Conservation (phyloP, 768 basidiomycete species). For the Chiua virens region DNA sequence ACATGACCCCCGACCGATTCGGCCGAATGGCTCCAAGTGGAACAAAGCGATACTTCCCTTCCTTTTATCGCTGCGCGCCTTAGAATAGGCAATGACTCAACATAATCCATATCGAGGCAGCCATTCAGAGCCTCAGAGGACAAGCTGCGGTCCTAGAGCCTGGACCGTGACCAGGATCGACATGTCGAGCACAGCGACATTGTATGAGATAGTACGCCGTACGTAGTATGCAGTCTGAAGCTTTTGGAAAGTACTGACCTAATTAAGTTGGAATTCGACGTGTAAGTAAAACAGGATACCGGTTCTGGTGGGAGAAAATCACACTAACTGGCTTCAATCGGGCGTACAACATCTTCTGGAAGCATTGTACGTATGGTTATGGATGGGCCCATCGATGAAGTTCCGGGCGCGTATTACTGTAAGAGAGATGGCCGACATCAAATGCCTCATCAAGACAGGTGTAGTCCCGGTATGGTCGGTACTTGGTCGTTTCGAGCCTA, state of each 20-base stretch:
- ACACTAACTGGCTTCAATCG: slow-evolving; percentile 12
- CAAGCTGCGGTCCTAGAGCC: not conserved
- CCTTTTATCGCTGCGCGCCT: not conserved
- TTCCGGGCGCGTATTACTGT: not conserved
- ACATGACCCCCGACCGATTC: slow-evolving; percentile 16
- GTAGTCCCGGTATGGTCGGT: slow-evolving; percentile 5
- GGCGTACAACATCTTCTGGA: slow-evolving; percentile 9
- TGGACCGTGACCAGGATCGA: not conserved
- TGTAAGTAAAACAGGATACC: not conserved
- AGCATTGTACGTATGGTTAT: not conserved
- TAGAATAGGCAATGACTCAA: not conserved
- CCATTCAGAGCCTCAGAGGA: not conserved
- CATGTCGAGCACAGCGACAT: no score
- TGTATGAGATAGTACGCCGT: no score
- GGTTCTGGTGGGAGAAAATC: slow-evolving; percentile 7
- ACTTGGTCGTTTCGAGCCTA: not conserved
- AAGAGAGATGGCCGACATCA: not conserved
- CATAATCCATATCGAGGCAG: not conserved
- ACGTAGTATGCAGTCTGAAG: no score
- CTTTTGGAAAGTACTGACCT: not conserved
- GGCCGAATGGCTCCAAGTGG: slow-evolving; percentile 4
- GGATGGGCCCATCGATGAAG: no score
- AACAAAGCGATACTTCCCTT: slow-evolving; percentile 3
- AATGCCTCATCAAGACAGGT: not conserved
- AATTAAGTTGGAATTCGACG: slow-evolving; percentile 3